Evolutionary conservation across 352 stramenopile species (phyloP), one percentile per base, ranked within the genome.

Genomic region (Achlya hypogyna): DNA sequence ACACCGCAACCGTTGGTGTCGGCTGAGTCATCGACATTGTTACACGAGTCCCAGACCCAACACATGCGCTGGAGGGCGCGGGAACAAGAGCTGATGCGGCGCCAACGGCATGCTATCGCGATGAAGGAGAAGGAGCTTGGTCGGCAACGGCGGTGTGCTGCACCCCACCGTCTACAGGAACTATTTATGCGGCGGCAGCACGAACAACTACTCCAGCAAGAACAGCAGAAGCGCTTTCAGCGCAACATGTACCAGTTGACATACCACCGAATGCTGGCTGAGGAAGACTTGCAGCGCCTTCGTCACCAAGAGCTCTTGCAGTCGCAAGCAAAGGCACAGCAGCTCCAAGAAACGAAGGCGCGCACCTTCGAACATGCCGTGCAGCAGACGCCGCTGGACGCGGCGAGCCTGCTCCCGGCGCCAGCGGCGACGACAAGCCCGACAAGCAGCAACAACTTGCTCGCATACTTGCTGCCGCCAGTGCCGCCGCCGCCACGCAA

Each of bases 381-480:
- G 16, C 9, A 22, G 5, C 54, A 64, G 22, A 38, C n/a, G 4
- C 28, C 34, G 23, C 22, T 38, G 18, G 12, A 28, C 0, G 16
- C 52, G n/a, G 27, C 9, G 12, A 5, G 12, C 1, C 5, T 16
- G 12, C 52, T 16, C 4, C 52, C 12, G 29, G 20, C 38, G 51
- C n/a, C 38, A 18, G 38, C 38, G 6, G 14, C 38, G 1, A 45
- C 38, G 4, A 18, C n/a, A 10, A 9, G n/a, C 38, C 12, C 73
- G 12, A 75, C 47, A 16, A 87, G 73, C 25, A 73, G 77, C 0
- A 78, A 67, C 12, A 75, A 67, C 27, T 56, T 83, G 40, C 60
- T 81, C 32, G 77, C 82, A 54, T 73, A 78, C 42, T 59, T 86
- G 51, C 69, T 86, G 35, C 72, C 80, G 42, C 74, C 74, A 3